Evolutionary conservation across 441 rosid species (phyloP), one percentile per base, ranked within the genome.

Genomic region (Raphanus hybrid): DNA sequence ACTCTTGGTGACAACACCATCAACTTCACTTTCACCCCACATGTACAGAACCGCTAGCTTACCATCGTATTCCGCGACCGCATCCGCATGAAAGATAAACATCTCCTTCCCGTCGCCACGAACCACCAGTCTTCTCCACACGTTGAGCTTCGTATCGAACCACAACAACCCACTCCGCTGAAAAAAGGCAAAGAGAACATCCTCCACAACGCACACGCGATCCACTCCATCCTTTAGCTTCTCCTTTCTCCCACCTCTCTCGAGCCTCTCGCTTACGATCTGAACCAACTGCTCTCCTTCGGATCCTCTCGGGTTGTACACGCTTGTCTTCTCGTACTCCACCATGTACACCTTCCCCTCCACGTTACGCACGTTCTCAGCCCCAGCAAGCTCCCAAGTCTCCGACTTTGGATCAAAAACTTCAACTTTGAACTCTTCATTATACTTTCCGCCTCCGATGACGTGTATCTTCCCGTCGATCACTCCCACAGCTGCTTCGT

Each of bases 61-160:
- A 16, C 94, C 97, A 0, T 92, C 90, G n/a, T 86, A 78, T 82
- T 86, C 80, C 2, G 79, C 82, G 90, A 89, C 85, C 0, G n/a
- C 67, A 16, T 8, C 8, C 14, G 41, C n/a, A 34, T 1, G 7
- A 3, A 34, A 34, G 67, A 14, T 9, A 32, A 6, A 90, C n/a
- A 63, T 4, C 11, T 63, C 45, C 7, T 63, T 63, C 67, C 23
- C 23, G 2, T 14, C 26, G 2, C 2, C 67, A 16, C 1, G 59
- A 54, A 3, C 26, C 20, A 54, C 59, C 26, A 54, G 16, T 16
- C 59, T 54, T 2, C 59, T 54, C 59, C 59, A 54, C 23, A 54
- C 59, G 10, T 54, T 18, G 8, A 7, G 5, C 59, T 54, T 16
- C 0, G 59, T 7, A 16, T 54, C 26, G 3, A 54, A 54, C 59